Base-by-base conservation (phyloP, 83 land plant species). In the Diphasiastrum complanatum region DNA sequence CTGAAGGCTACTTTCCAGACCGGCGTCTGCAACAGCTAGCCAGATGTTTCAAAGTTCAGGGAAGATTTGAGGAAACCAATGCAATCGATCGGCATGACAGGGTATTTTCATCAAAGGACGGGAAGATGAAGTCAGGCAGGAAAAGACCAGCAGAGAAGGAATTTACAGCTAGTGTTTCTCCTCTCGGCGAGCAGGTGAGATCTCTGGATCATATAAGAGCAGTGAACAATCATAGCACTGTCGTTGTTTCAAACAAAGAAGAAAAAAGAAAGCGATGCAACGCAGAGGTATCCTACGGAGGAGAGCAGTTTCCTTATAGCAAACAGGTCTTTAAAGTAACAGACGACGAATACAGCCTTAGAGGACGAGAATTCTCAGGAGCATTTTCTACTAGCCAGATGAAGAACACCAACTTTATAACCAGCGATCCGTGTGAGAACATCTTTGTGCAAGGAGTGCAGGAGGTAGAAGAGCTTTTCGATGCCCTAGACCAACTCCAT, bases 1-100 rank as follows among this genome's bases (percentile, higher is more conserved):
- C 91, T 38, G 91, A 86, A 57, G 77, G 82, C 47, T 80, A 82
- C 20, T 83, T 83, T 66, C 84, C 91, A 53, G 33, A 16, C 35
- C 81, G 79, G 32, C 81, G 87, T 43, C 83, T 83, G 30, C 75
- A 60, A 30, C 86, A 82, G 60, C 73, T 85, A 12, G 75, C 84
- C 26, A 22, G 2, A 23, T 64, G 19, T 75, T 78, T 62, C 45
- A 11, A 25, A 25, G 14, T 20, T 10, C 19, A 31, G 54, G 54
- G 19, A 41, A 4, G n/a, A 19, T 14, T 33, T 8, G 5, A 10
- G 61, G 48, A 47, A 32, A 31, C 29, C 43, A 38, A 14, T 14
- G n/a, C n/a, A n/a, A n/a, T n/a, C n/a, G n/a, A n/a, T n/a, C n/a
- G n/a, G n/a, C n/a, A n/a, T n/a, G n/a, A n/a, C n/a, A n/a, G n/a